A percentile compares a stretch with the other conserved stretches of the same genome.
phyloP scores from a whole-genome alignment of 2,329 filamentous ascomycete genomes.

The Parasarocladium wereldwijsianum region DNA sequence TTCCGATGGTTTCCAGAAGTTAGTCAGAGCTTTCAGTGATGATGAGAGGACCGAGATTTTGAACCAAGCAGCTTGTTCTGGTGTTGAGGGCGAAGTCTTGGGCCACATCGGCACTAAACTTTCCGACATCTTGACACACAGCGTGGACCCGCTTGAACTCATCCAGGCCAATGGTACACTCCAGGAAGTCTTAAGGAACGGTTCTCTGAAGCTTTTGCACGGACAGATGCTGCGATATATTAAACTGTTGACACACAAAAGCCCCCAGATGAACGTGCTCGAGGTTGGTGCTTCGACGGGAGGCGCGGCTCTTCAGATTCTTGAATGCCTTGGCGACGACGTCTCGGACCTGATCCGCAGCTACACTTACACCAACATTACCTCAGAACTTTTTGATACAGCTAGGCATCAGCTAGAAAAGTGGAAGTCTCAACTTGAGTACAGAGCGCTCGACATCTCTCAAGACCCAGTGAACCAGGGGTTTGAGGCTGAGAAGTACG shows the following conservation, averaged over 20 bases:
- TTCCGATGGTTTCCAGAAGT: neutral
- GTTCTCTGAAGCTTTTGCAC: neutral
- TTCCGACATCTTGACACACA: neutral
- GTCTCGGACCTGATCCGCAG: conserved; percentile 8
- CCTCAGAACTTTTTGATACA: conserved; percentile 20
- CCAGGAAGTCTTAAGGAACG: neutral
- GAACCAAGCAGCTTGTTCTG: neutral
- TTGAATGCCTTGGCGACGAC: conserved; percentile 10
- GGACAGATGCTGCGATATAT: neutral
- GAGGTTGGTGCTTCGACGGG: conserved; percentile 26
- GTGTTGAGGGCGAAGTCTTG: neutral
- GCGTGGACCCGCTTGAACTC: neutral
- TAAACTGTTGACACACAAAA: conserved; percentile 22
- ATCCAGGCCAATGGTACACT: neutral
- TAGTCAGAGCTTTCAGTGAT: neutral
- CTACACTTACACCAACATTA: conserved; percentile 25
- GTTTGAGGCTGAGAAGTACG: conserved; percentile 12
- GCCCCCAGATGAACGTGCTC: conserved; percentile 27
- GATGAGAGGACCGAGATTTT: neutral
- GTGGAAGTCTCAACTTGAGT: conserved; percentile 13
- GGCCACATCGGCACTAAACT: neutral
- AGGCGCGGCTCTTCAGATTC: conserved; percentile 15
- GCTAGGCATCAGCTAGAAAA: conserved; percentile 9
- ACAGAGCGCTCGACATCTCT: conserved; percentile 19
- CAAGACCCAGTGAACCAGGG: conserved; percentile 14